These are phyloP conservation scores for Mycena maculata DNA, from an alignment of 768 basidiomycete species.

Conservation along the genomic window DNA sequence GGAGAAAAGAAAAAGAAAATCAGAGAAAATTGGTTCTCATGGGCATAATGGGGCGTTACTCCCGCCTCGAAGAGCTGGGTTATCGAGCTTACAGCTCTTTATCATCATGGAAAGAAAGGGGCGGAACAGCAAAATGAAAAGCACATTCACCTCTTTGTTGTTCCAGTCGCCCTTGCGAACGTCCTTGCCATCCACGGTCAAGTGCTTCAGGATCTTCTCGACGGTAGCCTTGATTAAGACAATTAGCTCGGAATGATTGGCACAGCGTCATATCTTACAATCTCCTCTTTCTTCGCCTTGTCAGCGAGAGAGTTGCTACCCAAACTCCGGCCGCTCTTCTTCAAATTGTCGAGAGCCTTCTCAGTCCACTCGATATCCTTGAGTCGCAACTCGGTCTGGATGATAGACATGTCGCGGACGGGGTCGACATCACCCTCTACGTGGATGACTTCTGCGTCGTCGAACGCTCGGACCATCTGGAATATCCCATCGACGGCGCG, in stretches of 20 bases:
- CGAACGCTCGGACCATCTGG: slow-evolving; percentile 97
- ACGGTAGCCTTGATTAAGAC: slow-evolving; percentile 70
- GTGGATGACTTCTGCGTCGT: slow-evolving; percentile 99
- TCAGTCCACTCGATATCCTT: slow-evolving; percentile 99
- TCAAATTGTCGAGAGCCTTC: slow-evolving; percentile 84
- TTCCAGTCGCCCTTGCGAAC: slow-evolving; percentile 94
- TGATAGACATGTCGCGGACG: slow-evolving; percentile 96
- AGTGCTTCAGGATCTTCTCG: slow-evolving; percentile 84
- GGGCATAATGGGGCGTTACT: slow-evolving; percentile 79
- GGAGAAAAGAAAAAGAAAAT: slow-evolving; percentile 33
- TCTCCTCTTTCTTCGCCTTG: slow-evolving; percentile 96
- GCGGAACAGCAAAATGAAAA: slow-evolving; percentile 1
- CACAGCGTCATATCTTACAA: slow-evolving; percentile 58
- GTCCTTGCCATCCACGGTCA: slow-evolving; percentile 87
- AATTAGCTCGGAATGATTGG: slow-evolving; percentile 14
- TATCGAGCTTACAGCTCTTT: slow-evolving; percentile 84
- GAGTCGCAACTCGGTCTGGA: slow-evolving; percentile 90
- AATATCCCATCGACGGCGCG: slow-evolving; percentile 99
- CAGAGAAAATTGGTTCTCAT: slow-evolving; percentile 67
- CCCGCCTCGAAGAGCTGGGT: slow-evolving; percentile 92
- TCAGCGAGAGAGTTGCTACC: slow-evolving; percentile 87
- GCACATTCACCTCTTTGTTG: slow-evolving; percentile 89
- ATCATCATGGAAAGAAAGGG: slow-evolving; percentile 60
- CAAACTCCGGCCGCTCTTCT: slow-evolving; percentile 77
- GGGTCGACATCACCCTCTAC: slow-evolving; percentile 99